phyloP scores from a whole-genome alignment of 2,329 filamentous ascomycete genomes.

The Tolypocladium album region DNA sequence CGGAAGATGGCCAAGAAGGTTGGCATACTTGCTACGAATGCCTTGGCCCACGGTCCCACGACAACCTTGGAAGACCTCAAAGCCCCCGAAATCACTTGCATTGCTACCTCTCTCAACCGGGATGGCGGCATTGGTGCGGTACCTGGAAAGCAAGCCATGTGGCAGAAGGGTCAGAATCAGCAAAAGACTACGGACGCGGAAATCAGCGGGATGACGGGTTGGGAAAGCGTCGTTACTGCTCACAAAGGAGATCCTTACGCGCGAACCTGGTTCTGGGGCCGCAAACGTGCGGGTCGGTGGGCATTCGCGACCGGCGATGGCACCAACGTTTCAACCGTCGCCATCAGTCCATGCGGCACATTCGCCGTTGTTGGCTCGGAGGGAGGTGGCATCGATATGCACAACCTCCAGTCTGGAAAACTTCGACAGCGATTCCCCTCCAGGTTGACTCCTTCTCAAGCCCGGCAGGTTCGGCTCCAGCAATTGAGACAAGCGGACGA shows the following conservation, averaged over 20 bases:
- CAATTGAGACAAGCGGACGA: slow-evolving; percentile 49
- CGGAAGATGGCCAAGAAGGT: slow-evolving; percentile 83
- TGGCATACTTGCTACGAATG: slow-evolving; percentile 53
- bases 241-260: slow-evolving; percentile 78
- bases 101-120: slow-evolving; percentile 84
- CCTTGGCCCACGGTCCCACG: slow-evolving; percentile 47
- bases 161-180: slow-evolving; percentile 64
- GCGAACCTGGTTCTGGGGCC: slow-evolving; percentile 96
- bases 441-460: slow-evolving; percentile 64
- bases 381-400: slow-evolving; percentile 81
- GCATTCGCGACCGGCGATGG: slow-evolving; percentile 78
- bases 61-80: slow-evolving; percentile 67
- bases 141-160: slow-evolving; percentile 67
- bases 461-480: slow-evolving; percentile 61
- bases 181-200: slow-evolving; percentile 57
- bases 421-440: slow-evolving; percentile 84
- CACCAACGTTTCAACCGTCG: slow-evolving; percentile 73
- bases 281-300: slow-evolving; percentile 88
- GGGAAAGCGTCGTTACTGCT: slow-evolving; percentile 94
- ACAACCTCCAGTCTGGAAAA: slow-evolving; percentile 87
- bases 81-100: slow-evolving; percentile 81
- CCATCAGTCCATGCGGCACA: slow-evolving; percentile 84
- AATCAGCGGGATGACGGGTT: slow-evolving; percentile 70
- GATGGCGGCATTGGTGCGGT: slow-evolving; percentile 88
- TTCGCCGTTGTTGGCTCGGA: slow-evolving; percentile 86